A percentile compares a stretch with the other conserved stretches of the same genome.
phyloP scores from a whole-genome alignment of 345 rosid species.

The Murraya paniculata region DNA sequence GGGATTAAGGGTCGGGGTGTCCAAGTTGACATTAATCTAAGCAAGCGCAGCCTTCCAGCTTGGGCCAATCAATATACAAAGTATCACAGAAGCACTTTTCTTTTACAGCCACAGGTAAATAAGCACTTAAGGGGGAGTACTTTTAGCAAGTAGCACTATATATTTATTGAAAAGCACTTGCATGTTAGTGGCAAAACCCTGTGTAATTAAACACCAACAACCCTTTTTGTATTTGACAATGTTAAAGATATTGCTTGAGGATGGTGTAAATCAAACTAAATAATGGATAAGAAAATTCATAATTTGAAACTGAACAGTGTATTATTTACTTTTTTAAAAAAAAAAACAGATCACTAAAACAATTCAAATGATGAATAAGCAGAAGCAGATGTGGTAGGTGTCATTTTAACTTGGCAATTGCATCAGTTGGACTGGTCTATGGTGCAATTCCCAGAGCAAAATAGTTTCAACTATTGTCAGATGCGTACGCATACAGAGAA shows the following conservation, averaged over 20 bases:
- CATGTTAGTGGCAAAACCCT: slow-evolving; percentile 5
- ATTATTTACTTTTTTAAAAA: not conserved
- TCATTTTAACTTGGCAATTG: not conserved
- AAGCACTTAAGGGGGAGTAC: not conserved
- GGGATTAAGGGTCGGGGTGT: slow-evolving; percentile 4
- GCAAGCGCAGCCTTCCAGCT: slow-evolving; percentile 16
- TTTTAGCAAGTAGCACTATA: not conserved
- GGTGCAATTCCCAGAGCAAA: slow-evolving; percentile 76
- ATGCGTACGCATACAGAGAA: slow-evolving; percentile 15
- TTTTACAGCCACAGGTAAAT: not conserved
- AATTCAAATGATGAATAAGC: not conserved
- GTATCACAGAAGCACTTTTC: not conserved
- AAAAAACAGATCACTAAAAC: not conserved
- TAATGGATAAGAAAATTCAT: not conserved
- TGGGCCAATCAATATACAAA: not conserved
- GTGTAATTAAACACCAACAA: not conserved
- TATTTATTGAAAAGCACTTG: slow-evolving; percentile 1
- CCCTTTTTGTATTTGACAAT: not conserved
- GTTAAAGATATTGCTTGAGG: not conserved
- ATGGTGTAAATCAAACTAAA: not conserved
- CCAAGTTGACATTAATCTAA: slow-evolving; percentile 5
- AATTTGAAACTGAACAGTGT: not conserved
- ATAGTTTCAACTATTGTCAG: slow-evolving; percentile 38
- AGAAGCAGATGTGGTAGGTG: not conserved
- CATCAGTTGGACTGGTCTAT: slow-evolving; percentile 57